These are phyloP conservation scores for Amaranthus hypochondriacus DNA, from an alignment of 148 eudicot species.

Conservation along the genomic window DNA sequence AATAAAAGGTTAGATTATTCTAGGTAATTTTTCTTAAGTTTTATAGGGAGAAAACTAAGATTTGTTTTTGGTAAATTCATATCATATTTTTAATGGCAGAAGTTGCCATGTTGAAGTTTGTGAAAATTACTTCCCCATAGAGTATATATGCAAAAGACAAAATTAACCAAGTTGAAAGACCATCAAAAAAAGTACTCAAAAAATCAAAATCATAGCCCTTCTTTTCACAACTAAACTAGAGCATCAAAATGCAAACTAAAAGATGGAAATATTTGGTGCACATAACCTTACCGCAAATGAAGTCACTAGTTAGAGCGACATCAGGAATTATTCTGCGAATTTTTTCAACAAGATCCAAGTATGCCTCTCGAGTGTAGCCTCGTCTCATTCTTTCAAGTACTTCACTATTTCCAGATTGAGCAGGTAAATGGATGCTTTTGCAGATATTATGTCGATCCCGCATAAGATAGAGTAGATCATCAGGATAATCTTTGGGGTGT, in stretches of 20 bases:
- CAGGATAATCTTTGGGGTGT: slow-evolving; percentile 97
- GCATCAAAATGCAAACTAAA: not conserved
- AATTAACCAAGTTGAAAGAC: not conserved
- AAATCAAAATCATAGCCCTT: not conserved
- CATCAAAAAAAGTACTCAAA: not conserved
- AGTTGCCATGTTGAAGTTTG: too few species aligned
- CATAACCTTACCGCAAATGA: slow-evolving; percentile 79
- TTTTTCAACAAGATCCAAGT: slow-evolving; percentile 83
- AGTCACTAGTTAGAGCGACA: slow-evolving; percentile 93
- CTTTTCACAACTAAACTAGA: not conserved
- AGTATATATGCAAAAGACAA: too few species aligned
- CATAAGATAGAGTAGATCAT: slow-evolving; percentile 85
- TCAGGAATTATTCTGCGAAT: slow-evolving; percentile 79
- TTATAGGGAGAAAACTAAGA: too few species aligned
- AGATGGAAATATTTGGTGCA: slow-evolving; percentile 2
- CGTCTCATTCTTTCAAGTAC: slow-evolving; percentile 90
- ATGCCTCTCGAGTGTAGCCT: slow-evolving; percentile 92
- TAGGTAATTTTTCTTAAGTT: too few species aligned
- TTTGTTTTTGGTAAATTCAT: too few species aligned
- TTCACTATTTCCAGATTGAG: slow-evolving; percentile 80
- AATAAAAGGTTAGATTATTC: too few species aligned
- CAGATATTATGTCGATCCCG: slow-evolving; percentile 83
- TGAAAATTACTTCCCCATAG: too few species aligned
- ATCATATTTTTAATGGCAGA: too few species aligned
- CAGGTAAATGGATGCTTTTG: slow-evolving; percentile 90